Evolutionary conservation across 352 stramenopile species (phyloP).

Genomic region (Elongisporangium undulatum): DNA sequence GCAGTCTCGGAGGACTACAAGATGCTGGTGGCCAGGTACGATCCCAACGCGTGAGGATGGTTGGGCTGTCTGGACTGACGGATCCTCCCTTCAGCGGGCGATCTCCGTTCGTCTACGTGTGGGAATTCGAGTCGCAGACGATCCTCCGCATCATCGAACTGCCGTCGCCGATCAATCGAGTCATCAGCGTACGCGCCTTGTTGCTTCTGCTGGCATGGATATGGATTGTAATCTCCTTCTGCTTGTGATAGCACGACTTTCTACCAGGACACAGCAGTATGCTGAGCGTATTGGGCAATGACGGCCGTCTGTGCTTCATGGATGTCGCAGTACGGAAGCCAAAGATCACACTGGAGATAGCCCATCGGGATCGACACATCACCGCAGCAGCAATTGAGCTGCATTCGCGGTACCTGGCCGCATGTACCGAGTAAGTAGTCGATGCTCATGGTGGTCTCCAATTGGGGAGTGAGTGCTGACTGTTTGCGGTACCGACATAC

Average conservation of each 20-base stretch:
- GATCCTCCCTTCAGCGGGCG: constrained; percentile 50
- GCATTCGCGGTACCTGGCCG: constrained; percentile 64
- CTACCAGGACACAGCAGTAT: constrained; percentile 48
- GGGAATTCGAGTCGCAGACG: constrained; percentile 79
- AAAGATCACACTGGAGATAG: constrained; percentile 74
- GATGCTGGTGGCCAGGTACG: constrained; percentile 72
- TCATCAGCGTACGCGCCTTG: constrained; percentile 38
- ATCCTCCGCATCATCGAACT: constrained; percentile 86
- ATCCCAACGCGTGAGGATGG: no score
- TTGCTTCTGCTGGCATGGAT: neutral
- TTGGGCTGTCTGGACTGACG: no score
- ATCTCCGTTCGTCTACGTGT: constrained; percentile 79
- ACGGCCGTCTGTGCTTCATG: constrained; percentile 70
- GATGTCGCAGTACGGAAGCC: constrained; percentile 60
- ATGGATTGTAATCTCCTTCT: neutral
- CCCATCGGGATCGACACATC: constrained; percentile 43
- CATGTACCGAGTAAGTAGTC: constrained; percentile 47
- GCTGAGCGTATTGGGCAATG: constrained; percentile 64
- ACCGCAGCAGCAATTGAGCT: constrained; percentile 64
- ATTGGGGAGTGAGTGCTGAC: neutral
- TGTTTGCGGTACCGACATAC: neutral
- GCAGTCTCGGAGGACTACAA: constrained; percentile 72
- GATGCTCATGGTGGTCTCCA: constrained; percentile 1
- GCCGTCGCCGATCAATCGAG: constrained; percentile 58
- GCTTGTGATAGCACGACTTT: constrained; percentile 48